Conservation (phyloP, 2,329 filamentous ascomycete genomes). For the Bimuria novae-zelandiae region DNA sequence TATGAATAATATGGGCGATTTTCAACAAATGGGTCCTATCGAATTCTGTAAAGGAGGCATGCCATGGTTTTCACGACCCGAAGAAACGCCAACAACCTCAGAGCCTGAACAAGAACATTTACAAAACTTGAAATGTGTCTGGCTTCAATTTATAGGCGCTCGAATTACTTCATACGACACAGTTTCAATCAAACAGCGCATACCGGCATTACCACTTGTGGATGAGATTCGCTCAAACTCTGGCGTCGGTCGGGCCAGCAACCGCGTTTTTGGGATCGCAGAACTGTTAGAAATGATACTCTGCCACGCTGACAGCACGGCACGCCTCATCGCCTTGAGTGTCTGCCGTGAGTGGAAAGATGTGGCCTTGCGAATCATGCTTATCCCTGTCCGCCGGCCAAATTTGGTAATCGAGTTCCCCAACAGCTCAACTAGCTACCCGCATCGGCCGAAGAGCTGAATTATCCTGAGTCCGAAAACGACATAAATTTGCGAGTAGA, state of each 20-base stretch:
- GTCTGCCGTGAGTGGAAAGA: constrained; percentile 2
- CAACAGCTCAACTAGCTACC: background rate
- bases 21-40: constrained; percentile 3
- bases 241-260: background rate
- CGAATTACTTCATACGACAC: constrained; percentile 5
- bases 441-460: background rate
- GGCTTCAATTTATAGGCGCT: background rate
- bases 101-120: background rate
- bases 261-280: background rate
- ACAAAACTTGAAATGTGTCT: background rate
- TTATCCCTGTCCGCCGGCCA: background rate
- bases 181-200: background rate
- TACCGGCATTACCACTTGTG: background rate
- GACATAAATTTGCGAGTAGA: background rate
- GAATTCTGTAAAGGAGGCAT: background rate
- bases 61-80: background rate
- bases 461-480: background rate
- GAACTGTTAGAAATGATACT: constrained; percentile 2
- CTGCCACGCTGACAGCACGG: background rate
- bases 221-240: background rate
- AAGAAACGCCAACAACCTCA: background rate
- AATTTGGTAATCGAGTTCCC: constrained; percentile 1
- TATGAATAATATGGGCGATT: constrained; percentile 2
- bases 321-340: constrained; percentile 1
- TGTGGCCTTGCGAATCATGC: background rate